Evolutionary conservation across 257 asterid genomes (phyloP), one percentile per base, ranked within the genome.

Genomic region (Gynochthodes officinalis): DNA sequence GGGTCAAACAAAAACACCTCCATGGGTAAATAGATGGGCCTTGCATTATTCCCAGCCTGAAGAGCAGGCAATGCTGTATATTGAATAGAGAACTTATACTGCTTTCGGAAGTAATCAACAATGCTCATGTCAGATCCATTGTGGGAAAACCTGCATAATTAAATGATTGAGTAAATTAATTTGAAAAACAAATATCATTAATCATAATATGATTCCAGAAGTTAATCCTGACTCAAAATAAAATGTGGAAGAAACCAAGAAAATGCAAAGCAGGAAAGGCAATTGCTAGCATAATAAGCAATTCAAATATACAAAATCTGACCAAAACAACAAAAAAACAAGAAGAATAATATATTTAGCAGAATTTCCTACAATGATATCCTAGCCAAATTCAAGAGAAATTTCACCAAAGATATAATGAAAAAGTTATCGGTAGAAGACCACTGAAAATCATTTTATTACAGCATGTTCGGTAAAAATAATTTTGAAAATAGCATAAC

Each of bases 1-100:
- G 23, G 21, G 40, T 1, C 28, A 52, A 70, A 25, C 19, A 64
- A 13, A 55, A 70, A 21, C n/a, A 90, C 98, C 97, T 93, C 98
- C 95, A 93, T 89, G 0, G 98, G 98, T 62, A 91, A 74, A 84
- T 81, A 87, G 0, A 71, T 74, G 0, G 97, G 92, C 53, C 73
- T 91, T 23, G 90, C 16, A 60, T 70, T 89, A 70, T 68, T 88
- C 12, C 98, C 98, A 19, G 84, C 76, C 70, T 82, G 88, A 72
- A 93, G n/a, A 2, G 96, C 94, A 27, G 96, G 97, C 75, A 93
- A 68, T 44, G 4, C 16, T 0, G 88, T 86, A 74, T 69, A 73
- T 21, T 19, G n/a, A 0, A 93, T 87, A 2, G 0, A 13, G 53
- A 84, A 76, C 0, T 75, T 70, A 76, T 91, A 89, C 70, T 77